Evolutionary conservation across 1,139 yeast species (phyloP).

Genomic region (Kurtzmaniella quercitrusa): DNA sequence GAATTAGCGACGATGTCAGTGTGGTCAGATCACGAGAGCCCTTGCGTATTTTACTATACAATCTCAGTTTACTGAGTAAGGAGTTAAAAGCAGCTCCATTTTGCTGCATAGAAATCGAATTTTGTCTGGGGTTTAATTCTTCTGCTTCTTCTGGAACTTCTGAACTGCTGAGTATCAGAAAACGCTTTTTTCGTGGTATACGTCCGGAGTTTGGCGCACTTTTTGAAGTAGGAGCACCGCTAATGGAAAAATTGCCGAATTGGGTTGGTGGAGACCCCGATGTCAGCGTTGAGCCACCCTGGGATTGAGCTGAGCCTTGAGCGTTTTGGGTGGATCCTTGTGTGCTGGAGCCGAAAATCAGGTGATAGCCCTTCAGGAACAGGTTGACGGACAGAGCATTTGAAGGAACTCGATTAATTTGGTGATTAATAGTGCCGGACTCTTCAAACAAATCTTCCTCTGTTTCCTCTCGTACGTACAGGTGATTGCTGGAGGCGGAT

Average conservation of each 20-base stretch:
- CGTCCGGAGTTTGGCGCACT: constrained; percentile 1
- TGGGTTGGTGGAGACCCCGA: neutral
- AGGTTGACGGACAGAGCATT: constrained; percentile 17
- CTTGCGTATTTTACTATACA: constrained; percentile 37
- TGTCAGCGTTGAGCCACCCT: neutral
- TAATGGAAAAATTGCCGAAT: neutral
- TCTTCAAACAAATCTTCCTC: constrained; percentile 20
- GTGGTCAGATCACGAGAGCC: constrained; percentile 33
- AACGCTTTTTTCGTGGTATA: constrained; percentile 7
- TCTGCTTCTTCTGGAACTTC: constrained; percentile 11
- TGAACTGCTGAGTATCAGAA: constrained; percentile 5
- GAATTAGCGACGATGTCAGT: constrained; percentile 25
- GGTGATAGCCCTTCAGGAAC: constrained; percentile 16
- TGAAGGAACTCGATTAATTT: constrained; percentile 18
- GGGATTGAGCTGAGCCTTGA: neutral
- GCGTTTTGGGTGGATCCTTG: neutral
- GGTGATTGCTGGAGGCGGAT: neutral
- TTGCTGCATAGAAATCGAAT: neutral
- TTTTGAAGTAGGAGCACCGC: neutral
- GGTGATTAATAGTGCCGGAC: constrained; percentile 8
- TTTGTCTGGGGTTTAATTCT: constrained; percentile 13
- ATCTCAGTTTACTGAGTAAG: constrained; percentile 33
- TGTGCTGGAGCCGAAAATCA: constrained; percentile 12
- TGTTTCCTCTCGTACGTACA: constrained; percentile 20
- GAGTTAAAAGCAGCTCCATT: constrained; percentile 26